Evolutionary conservation across 495 filamentous ascomycete genomes (phyloP), one percentile per base, ranked within the genome.

Genomic region (Xylaria scruposa): DNA sequence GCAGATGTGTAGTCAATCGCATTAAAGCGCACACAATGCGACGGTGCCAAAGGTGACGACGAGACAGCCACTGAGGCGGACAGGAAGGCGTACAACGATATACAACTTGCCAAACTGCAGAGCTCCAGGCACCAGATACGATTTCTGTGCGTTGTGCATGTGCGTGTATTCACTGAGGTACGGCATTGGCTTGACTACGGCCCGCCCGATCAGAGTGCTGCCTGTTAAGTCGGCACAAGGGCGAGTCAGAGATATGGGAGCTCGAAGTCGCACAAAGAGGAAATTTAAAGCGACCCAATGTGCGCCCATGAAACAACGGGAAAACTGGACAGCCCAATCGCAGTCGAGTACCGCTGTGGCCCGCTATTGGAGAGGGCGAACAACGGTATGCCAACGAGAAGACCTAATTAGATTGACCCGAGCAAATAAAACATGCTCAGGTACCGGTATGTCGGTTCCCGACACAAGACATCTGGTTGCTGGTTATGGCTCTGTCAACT

Each of bases 151-250:
- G 67, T 46, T 17, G 49, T 21, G 46, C 54, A 6, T n/a, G 59
- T 53, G 38, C 29, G 3, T 62, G 13, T 36, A 44, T 70, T 26
- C 29, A 19, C 60, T 64, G 60, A 33, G 8, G 46, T 62, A 56
- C 26, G 56, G 40, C 36, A 56, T 56, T 67, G 51, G 33, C 65
- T 44, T 12, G 47, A 44, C 4, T 7, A 56, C 51, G 36, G 19
- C 21, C 49, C 63, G 63, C 63, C 63, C 63, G 63, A 53, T 66
- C 46, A 66, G 63, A 51, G 63, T 66, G 63, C 26, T 68, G 66
- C 53, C 49, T 68, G 12, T 42, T 29, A 9, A 9, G 36, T 44
- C 36, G 24, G 66, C 51, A 58, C 42, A 24, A 31, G 29, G 24
- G 51, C 66, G 66, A 68, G 66, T 59, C 53, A 58, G 19, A 68